A percentile compares a stretch with the other conserved stretches of the same genome.
Evolutionary conservation across 225 moss, liverwort and hornwort species (phyloP).

Genomic region (Thuidium tamariscinum): DNA sequence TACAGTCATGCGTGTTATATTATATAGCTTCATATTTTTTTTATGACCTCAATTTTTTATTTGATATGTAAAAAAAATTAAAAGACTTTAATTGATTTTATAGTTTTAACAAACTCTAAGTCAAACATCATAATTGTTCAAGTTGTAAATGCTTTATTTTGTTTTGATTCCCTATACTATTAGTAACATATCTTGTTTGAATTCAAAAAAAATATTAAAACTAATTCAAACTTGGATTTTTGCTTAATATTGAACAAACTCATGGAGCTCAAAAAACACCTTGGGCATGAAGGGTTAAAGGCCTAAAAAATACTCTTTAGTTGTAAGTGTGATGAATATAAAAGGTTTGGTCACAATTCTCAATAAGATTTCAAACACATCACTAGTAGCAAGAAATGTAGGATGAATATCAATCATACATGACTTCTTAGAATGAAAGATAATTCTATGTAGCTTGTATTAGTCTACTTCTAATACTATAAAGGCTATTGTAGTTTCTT

Average conservation of each 20-base stretch:
- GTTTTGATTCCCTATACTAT: accelerated
- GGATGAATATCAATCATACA: not conserved
- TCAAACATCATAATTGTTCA: not conserved
- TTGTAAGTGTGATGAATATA: accelerated
- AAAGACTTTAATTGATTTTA: not conserved
- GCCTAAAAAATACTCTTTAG: accelerated
- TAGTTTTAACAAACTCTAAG: accelerated
- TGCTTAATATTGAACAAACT: not conserved
- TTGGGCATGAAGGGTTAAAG: too few species aligned
- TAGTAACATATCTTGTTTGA: not conserved
- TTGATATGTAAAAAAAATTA: not conserved
- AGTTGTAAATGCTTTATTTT: not conserved
- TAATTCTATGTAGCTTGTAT: not conserved
- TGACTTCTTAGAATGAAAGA: not conserved
- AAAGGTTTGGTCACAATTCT: not conserved
- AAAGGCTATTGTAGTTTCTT: not conserved
- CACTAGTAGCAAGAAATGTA: not conserved
- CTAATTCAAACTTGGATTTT: not conserved
- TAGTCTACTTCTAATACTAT: accelerated
- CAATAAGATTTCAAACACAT: not conserved
- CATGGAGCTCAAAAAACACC: not conserved
- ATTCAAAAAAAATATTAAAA: not conserved
- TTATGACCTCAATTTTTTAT: too few species aligned
- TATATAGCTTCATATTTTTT: too few species aligned
- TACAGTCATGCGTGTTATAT: too few species aligned